Evolutionary conservation across 371 early-diverging fungal species (phyloP).

Genomic region (Mortierella sp.): DNA sequence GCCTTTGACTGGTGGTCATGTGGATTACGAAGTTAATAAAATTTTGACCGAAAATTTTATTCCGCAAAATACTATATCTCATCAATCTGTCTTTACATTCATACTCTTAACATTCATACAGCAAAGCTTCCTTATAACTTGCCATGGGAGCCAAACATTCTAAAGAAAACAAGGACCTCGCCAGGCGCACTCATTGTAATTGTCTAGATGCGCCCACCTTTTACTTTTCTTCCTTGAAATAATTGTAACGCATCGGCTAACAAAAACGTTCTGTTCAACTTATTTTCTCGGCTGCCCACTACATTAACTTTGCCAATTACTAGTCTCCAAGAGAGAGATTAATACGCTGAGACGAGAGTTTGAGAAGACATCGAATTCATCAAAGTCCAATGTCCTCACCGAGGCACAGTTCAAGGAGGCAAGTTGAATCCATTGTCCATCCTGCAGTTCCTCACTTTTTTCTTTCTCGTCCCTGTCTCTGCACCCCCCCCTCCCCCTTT

Average conservation of each 20-base stretch:
- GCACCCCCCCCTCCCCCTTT: background rate
- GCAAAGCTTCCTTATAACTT: background rate
- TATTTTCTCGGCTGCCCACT: background rate
- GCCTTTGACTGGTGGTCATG: too few species aligned
- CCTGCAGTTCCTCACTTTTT: background rate
- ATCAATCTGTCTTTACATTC: background rate
- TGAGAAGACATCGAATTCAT: slow-evolving; percentile 65
- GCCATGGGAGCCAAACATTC: slow-evolving; percentile 71
- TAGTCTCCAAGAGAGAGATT: slow-evolving; percentile 81
- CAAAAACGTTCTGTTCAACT: background rate
- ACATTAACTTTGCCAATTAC: too few species aligned
- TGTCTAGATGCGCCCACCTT: background rate
- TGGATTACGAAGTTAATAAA: too few species aligned
- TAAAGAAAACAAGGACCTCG: slow-evolving; percentile 67
- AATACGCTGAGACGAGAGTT: slow-evolving; percentile 74
- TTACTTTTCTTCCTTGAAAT: too few species aligned
- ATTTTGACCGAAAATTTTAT: too few species aligned
- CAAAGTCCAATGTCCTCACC: slow-evolving; percentile 67
- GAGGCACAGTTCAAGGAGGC: slow-evolving; percentile 83
- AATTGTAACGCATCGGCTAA: background rate
- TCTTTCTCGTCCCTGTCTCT: background rate
- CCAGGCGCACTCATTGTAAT: slow-evolving; percentile 70
- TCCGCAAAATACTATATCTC: too few species aligned
- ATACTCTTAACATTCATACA: background rate
- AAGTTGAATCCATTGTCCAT: slow-evolving; percentile 20